Evolutionary conservation across 148 eudicot genomes (phyloP).

Genomic region (Vaccinium vitisidaea): DNA sequence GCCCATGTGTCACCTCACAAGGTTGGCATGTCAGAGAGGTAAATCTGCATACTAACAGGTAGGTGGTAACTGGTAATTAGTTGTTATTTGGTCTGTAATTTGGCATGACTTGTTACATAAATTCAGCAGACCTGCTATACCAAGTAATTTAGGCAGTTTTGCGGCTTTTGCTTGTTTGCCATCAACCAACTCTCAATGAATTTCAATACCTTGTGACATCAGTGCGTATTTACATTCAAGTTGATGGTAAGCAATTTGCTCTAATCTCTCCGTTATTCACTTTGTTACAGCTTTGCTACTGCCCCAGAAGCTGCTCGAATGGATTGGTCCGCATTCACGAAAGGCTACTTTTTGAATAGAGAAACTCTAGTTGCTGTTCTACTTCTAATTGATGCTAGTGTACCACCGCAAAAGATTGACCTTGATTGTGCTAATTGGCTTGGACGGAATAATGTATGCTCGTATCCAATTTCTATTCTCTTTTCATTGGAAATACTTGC

Average conservation of each 20-base stretch:
- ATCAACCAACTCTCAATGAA: neutral
- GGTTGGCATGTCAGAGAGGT: neutral
- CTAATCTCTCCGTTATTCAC: neutral
- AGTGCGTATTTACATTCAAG: neutral
- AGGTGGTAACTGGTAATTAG: neutral
- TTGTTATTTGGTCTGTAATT: neutral
- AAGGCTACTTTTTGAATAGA: slow-evolving; percentile 91
- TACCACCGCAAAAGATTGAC: slow-evolving; percentile 95
- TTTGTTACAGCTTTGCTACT: slow-evolving; percentile 71
- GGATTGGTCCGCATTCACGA: slow-evolving; percentile 99
- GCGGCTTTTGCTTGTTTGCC: neutral
- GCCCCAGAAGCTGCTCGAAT: slow-evolving; percentile 87
- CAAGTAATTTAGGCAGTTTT: neutral
- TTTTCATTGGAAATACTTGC: neutral
- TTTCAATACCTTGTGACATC: neutral
- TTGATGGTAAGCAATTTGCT: neutral
- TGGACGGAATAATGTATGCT: slow-evolving; percentile 76
- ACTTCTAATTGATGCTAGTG: slow-evolving; percentile 92
- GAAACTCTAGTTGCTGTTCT: slow-evolving; percentile 77
- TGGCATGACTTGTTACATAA: neutral
- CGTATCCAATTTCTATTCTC: slow-evolving; percentile 5
- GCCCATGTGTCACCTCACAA: neutral
- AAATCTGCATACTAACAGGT: neutral
- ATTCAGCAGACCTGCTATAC: neutral
- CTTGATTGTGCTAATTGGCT: slow-evolving; percentile 99